phyloP scores from a whole-genome alignment of 2,329 filamentous ascomycete genomes.

The Colletotrichum aenigma region DNA sequence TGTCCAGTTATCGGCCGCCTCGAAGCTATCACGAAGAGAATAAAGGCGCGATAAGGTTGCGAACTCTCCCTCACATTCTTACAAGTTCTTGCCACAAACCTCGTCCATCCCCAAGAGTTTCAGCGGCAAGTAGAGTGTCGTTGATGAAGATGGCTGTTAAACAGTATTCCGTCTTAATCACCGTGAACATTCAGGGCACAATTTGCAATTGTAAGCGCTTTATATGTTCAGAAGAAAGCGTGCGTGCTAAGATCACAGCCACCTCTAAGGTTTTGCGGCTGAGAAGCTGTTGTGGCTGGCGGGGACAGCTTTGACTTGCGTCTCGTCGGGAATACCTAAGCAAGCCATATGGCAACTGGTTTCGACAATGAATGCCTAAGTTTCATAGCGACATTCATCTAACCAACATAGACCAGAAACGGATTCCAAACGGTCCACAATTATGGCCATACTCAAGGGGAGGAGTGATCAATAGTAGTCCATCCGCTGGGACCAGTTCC shows the following conservation, averaged over 20 bases:
- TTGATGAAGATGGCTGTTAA: not conserved
- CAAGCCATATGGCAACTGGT: no score
- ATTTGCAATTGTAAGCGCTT: not conserved
- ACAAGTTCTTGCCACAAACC: rapidly evolving
- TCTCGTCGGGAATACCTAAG: not conserved
- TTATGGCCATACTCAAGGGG: not conserved
- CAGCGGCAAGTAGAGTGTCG: not conserved
- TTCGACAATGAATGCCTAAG: no score
- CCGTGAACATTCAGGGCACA: not conserved
- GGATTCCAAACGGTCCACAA: rapidly evolving
- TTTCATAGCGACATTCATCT: no score
- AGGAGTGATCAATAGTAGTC: not conserved
- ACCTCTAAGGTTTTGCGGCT: not conserved
- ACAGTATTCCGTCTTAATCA: not conserved
- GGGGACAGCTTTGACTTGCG: not conserved
- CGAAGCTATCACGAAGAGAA: not conserved
- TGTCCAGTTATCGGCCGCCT: not conserved
- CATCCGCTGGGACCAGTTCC: not conserved
- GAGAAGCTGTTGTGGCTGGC: not conserved
- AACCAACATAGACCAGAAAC: not conserved
- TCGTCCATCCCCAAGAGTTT: rapidly evolving
- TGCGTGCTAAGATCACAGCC: rapidly evolving
- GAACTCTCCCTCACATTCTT: not conserved
- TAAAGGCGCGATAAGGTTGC: not conserved
- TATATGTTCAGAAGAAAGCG: rapidly evolving